Conservation (phyloP, 371 early-diverging fungal genomes). For the Mucor mucedo region DNA sequence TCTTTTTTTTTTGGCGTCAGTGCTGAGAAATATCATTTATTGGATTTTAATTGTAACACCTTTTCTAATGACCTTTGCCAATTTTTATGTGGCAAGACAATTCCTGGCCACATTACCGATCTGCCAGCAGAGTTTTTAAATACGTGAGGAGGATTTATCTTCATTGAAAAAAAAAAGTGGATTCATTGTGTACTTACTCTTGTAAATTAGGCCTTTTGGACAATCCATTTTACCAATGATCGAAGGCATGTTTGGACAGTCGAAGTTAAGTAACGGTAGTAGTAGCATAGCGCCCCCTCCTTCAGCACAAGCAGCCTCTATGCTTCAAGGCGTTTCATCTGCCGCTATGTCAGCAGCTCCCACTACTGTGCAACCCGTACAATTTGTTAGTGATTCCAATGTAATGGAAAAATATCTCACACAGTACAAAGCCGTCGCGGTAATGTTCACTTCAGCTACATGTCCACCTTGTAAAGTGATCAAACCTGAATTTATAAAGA, state of each 20-base stretch:
- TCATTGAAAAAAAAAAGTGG: neutral
- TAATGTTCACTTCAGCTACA: conserved; percentile 76
- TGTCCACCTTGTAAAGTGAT: conserved; percentile 79
- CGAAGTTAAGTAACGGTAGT: conserved; percentile 24
- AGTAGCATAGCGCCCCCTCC: neutral
- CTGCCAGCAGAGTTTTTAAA: conserved; percentile 72
- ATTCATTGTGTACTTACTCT: neutral
- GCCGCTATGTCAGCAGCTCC: conserved; percentile 50
- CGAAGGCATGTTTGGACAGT: conserved; percentile 78
- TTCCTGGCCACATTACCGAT: conserved; percentile 77
- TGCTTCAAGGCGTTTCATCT: conserved; percentile 44
- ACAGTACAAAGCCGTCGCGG: conserved; percentile 61
- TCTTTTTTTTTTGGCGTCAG: conserved; percentile 15
- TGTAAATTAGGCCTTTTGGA: conserved; percentile 70
- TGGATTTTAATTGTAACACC: conserved; percentile 91
- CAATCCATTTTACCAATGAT: conserved; percentile 80
- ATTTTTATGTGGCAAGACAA: conserved; percentile 77
- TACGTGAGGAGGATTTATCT: conserved; percentile 51
- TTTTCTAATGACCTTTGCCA: conserved; percentile 79
- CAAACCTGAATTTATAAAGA: conserved; percentile 69
- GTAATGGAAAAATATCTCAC: conserved; percentile 44
- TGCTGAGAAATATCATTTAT: conserved; percentile 85
- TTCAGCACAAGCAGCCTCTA: conserved; percentile 20
- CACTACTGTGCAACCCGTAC: conserved; percentile 24
- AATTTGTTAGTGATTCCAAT: conserved; percentile 39